Evolutionary conservation across 129 eudicot species (phyloP).

Genomic region (Lactuca saligna): DNA sequence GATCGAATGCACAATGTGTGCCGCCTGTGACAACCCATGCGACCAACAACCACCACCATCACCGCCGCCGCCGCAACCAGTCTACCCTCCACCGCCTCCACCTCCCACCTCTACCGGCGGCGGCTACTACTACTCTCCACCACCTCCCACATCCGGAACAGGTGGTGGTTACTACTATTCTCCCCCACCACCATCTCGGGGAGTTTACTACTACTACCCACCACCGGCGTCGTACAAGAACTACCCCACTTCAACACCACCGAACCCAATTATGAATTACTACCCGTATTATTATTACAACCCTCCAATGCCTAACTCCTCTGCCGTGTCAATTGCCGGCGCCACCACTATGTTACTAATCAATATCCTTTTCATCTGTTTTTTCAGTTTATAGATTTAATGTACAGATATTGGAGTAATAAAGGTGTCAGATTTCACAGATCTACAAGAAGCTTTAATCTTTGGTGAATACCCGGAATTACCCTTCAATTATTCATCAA

Average conservation of each 20-base stretch:
- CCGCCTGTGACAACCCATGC: constrained; percentile 91
- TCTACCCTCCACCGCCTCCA: constrained; percentile 29
- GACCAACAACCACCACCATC: constrained; percentile 46
- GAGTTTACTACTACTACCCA: constrained; percentile 32
- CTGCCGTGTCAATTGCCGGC: constrained; percentile 26
- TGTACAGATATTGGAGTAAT: constrained; percentile 22
- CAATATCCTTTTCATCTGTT: constrained; percentile 7
- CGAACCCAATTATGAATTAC: constrained; percentile 73
- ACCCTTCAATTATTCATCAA: constrained; percentile 21
- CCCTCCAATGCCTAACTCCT: constrained; percentile 42
- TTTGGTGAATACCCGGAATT: constrained; percentile 12
- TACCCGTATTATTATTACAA: constrained; percentile 71
- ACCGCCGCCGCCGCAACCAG: constrained; percentile 36
- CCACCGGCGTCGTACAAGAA: constrained; percentile 43
- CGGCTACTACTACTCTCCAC: constrained; percentile 31
- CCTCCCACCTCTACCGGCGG: constrained; percentile 6
- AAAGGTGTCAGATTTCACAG: constrained; percentile 33
- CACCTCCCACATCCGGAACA: constrained; percentile 11
- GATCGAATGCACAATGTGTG: constrained; percentile 84
- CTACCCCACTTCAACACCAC: constrained; percentile 64
- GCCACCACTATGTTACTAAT: constrained; percentile 20
- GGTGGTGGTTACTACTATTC: constrained; percentile 16
- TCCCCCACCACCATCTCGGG: constrained; percentile 41
- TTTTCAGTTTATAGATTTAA: not conserved
- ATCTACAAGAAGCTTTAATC: constrained; percentile 15